Base-by-base conservation (phyloP, 257 asterid genomes). In the Penstemon eatonii region DNA sequence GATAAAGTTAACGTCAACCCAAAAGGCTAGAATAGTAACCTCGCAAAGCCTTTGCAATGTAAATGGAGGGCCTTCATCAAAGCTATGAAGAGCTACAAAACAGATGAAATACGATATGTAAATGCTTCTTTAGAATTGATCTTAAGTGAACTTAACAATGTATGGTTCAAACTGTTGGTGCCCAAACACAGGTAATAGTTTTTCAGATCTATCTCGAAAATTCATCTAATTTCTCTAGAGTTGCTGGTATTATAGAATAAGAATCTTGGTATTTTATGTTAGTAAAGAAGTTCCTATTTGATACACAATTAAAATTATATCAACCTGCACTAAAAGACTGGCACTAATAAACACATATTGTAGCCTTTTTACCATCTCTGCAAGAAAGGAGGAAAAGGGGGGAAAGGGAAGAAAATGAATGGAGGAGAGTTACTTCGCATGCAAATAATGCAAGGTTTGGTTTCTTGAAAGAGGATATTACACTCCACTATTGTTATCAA, bases 31-130 rank as follows among this genome's bases (percentile, higher is more conserved):
- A 41, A 53, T 64, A n/a, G 52, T 72, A 60, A 90, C 97, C 98
- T 93, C 98, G 75, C 97, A 90, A 49, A 93, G 92, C 84, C 98
- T 90, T 75, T 90, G 98, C 80, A 93, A 74, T 11, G 98, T 93
- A 82, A 93, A 93, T 3, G 98, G 98, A 70, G 98, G 98, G 65
- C 98, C 98, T 67, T 86, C 92, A 58, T 77, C 84, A 81, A 93
- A 93, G 84, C 85, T 77, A 47, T 77, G 77, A 74, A 93, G 89
- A 84, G 93, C 98, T 93, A 95, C 84, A 77, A 73, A 72, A 74
- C 67, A 69, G 58, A 63, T 12, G 41, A 44, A 15, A 68, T 18
- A 43, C 45, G 45, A 64, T 13, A 65, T 12, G 50, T 74, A 57
- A 37, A 61, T 36, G 73, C 61, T 49, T 36, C 18, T 2, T 9